Percentiles rank a stretch among this genome's conserved stretches.
Conservation (phyloP, 1,284 basidiomycete species). For the Cryptococcus sp. region DNA sequence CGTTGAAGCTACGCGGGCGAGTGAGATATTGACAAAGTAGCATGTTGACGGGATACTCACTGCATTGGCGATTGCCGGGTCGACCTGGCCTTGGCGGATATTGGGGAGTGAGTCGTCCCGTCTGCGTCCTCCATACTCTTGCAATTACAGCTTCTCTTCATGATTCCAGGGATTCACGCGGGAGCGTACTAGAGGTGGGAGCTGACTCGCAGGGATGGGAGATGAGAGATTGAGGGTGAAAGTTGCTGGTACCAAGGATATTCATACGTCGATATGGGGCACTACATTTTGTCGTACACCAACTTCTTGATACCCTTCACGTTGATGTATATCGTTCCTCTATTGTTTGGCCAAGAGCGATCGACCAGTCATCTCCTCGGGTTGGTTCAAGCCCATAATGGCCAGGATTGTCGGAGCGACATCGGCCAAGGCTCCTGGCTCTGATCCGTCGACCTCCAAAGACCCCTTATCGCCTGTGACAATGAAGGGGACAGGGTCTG, state of each 20-base stretch:
- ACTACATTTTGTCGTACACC: no score
- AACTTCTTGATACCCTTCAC: no score
- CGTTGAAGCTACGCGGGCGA: background rate
- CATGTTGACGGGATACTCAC: slow-evolving; percentile 27
- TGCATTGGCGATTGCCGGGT: slow-evolving; percentile 24
- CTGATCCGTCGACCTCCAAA: slow-evolving; percentile 53
- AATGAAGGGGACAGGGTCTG: slow-evolving; percentile 77
- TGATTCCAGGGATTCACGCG: no score
- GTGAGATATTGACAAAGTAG: slow-evolving; percentile 4
- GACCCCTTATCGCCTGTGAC: slow-evolving; percentile 58
- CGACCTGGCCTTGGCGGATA: slow-evolving; percentile 30
- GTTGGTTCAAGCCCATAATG: slow-evolving; percentile 54
- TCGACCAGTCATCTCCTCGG: slow-evolving; percentile 55
- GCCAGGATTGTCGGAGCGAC: slow-evolving; percentile 80
- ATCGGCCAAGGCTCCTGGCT: slow-evolving; percentile 67
- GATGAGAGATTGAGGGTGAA: slow-evolving; percentile 1
- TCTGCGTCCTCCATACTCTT: background rate
- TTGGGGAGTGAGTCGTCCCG: slow-evolving; percentile 22
- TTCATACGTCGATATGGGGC: no score
- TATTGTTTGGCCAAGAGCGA: slow-evolving; percentile 51
- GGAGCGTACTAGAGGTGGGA: no score
- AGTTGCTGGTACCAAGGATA: no score
- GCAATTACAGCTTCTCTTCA: no score
- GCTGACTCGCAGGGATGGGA: slow-evolving; percentile 6
- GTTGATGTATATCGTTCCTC: background rate